These are phyloP conservation scores for Sequoia sempervirens DNA, from an alignment of 75 land plant genomes.

Conservation along the genomic window DNA sequence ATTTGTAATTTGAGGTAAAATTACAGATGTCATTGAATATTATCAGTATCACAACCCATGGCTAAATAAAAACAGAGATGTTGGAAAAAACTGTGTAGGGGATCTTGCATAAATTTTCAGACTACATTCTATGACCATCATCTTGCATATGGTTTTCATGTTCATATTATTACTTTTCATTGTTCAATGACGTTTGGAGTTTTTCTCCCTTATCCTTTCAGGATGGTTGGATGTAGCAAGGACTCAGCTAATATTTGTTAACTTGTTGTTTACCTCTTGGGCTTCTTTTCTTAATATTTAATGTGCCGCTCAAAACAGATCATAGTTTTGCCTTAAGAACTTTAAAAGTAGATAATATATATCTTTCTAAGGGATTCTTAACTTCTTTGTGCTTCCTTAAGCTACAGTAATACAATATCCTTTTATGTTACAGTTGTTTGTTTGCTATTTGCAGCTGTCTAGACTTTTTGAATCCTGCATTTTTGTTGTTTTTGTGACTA, in stretches of 20 bases:
- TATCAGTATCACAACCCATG: background rate
- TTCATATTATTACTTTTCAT: no score
- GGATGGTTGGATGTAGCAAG: background rate
- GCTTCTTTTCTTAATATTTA: background rate
- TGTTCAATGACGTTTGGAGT: background rate
- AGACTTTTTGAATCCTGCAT: background rate
- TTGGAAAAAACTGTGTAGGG: no score
- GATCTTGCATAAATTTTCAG: no score
- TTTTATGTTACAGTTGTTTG: background rate
- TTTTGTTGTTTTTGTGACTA: background rate
- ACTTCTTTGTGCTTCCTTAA: background rate
- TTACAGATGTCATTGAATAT: background rate
- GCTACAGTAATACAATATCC: background rate
- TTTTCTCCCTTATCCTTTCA: background rate
- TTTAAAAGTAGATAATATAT: background rate
- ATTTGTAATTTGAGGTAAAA: background rate
- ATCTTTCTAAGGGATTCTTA: background rate
- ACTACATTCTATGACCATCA: no score
- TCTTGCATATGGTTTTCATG: no score
- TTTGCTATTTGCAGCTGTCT: background rate
- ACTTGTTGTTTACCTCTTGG: background rate
- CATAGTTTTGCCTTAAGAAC: constrained; percentile 1
- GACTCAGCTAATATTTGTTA: background rate
- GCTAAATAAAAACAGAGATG: no score
- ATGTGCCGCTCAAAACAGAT: background rate